phyloP scores from a whole-genome alignment of 345 rosid genomes.

The Arabis hirsuta region DNA sequence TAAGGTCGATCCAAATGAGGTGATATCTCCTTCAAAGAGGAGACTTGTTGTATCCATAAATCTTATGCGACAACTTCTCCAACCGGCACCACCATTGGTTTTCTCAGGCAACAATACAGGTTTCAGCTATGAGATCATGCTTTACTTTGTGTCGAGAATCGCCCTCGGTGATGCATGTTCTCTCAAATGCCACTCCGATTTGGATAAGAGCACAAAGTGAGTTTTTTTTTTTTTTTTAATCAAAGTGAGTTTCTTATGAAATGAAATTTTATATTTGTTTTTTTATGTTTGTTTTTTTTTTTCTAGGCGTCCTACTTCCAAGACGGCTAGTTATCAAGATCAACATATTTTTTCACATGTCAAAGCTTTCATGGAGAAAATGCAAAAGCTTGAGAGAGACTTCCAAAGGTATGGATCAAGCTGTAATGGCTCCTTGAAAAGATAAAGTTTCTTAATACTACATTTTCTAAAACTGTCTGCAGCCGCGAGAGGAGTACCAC shows the following conservation, averaged over 20 bases:
- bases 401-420: conserved; percentile 55
- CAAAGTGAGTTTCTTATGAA: conserved; percentile 43
- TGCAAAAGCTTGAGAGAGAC: conserved; percentile 57
- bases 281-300: background rate
- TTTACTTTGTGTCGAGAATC: conserved; percentile 56
- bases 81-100: conserved; percentile 52
- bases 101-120: conserved; percentile 51
- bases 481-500: conserved; percentile 59
- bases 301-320: conserved; percentile 3
- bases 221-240: conserved; percentile 16
- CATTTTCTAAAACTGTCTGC: conserved; percentile 21
- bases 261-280: too few species aligned
- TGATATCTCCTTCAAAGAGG: conserved; percentile 54
- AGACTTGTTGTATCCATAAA: conserved; percentile 69
- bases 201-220: conserved; percentile 42
- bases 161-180: conserved; percentile 64
- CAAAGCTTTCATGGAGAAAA: conserved; percentile 55
- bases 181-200: conserved; percentile 27
- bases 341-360: conserved; percentile 39
- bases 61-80: conserved; percentile 74
- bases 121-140: conserved; percentile 50
- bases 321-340: conserved; percentile 18
- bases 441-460: background rate
- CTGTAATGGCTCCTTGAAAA: background rate
- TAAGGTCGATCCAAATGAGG: conserved; percentile 50